These are phyloP conservation scores for Petasospora fabianii DNA, from an alignment of 1,139 yeast genomes.

Conservation along the genomic window DNA sequence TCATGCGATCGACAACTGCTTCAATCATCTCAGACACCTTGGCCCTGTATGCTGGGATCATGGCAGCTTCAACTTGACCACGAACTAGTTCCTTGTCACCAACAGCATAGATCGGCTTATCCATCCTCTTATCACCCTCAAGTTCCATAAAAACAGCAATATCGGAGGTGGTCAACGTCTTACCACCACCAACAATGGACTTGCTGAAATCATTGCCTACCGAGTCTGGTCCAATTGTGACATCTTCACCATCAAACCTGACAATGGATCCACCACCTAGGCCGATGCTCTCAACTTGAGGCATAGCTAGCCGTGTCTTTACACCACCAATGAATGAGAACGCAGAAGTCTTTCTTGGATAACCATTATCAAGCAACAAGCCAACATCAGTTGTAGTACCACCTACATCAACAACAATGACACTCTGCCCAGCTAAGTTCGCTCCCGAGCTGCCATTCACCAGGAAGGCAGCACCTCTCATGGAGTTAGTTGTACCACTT, in stretches of 20 bases:
- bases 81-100: slow-evolving; percentile 27
- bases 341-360: slow-evolving; percentile 39
- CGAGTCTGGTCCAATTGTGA: slow-evolving; percentile 41
- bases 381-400: slow-evolving; percentile 46
- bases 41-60: slow-evolving; percentile 15
- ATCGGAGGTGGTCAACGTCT: slow-evolving; percentile 35
- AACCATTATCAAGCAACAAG: slow-evolving; percentile 35
- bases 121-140: slow-evolving; percentile 6
- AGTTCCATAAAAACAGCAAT: slow-evolving; percentile 29
- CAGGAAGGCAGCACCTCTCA: slow-evolving; percentile 42
- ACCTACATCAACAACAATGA: slow-evolving; percentile 41
- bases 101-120: slow-evolving; percentile 19
- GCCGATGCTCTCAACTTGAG: slow-evolving; percentile 40
- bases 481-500: slow-evolving; percentile 44
- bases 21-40: slow-evolving; percentile 24
- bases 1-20: slow-evolving; percentile 37
- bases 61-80: slow-evolving; percentile 7
- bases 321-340: slow-evolving; percentile 40
- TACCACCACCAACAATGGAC: slow-evolving; percentile 39
- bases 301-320: slow-evolving; percentile 41
- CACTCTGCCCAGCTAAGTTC: slow-evolving; percentile 27
- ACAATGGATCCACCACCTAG: slow-evolving; percentile 45
- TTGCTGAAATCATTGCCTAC: slow-evolving; percentile 36
- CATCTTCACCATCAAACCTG: slow-evolving; percentile 11
- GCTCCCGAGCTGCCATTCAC: slow-evolving; percentile 17